Conservation (phyloP, 106 monocot species). For the Allium cepa region DNA sequence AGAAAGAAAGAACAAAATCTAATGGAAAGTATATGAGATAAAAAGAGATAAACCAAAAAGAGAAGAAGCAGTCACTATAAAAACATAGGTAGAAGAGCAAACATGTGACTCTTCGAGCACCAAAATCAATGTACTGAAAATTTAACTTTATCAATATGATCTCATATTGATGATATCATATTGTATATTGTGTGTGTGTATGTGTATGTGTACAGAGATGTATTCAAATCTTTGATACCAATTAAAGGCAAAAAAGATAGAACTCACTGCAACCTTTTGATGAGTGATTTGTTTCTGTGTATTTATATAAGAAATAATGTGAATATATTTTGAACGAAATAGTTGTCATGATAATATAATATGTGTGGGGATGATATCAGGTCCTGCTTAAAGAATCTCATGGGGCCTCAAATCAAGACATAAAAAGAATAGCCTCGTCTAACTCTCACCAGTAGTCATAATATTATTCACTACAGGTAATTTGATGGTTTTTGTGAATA, state of each 20-base stretch:
- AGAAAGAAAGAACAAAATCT: conserved; percentile 23
- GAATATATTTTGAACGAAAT: background rate
- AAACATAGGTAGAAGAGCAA: background rate
- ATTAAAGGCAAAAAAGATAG: conserved; percentile 7
- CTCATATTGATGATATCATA: background rate
- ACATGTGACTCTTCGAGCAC: background rate
- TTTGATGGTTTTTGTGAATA: background rate
- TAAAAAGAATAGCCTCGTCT: background rate
- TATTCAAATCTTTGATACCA: background rate
- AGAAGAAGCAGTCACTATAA: background rate
- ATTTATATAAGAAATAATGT: conserved; percentile 3
- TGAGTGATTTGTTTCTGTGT: conserved; percentile 5
- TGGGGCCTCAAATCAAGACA: conserved; percentile 5
- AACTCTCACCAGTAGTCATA: background rate
- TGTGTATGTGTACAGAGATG: background rate
- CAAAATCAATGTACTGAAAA: no score
- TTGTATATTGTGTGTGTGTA: background rate
- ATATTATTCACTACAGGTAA: background rate
- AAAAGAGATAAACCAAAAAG: background rate
- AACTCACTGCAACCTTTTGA: conserved; percentile 7
- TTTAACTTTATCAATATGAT: background rate
- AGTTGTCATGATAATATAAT: no score
- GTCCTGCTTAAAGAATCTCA: conserved; percentile 6
- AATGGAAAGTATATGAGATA: conserved; percentile 6
- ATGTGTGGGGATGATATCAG: background rate